These are phyloP conservation scores for Phytophthora rubi DNA, from an alignment of 352 stramenopile species.

Conservation along the genomic window DNA sequence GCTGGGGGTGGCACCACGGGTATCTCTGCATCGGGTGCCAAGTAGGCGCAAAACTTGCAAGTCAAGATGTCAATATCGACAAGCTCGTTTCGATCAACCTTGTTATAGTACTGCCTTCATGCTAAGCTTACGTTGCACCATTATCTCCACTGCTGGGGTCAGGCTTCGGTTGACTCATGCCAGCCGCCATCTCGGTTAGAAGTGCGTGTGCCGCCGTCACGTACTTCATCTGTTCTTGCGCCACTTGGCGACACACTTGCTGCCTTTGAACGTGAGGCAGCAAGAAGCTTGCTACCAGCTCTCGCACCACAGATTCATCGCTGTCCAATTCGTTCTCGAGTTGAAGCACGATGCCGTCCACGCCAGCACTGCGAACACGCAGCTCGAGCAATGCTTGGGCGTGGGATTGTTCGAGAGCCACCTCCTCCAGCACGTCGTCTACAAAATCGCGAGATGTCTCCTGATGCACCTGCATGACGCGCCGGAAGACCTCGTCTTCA, in stretches of 20 bases:
- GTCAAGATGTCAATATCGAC: background rate
- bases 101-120: background rate
- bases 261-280: constrained; percentile 79
- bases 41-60: background rate
- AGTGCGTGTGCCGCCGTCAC: constrained; percentile 64
- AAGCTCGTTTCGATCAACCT: background rate
- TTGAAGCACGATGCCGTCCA: constrained; percentile 58
- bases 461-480: constrained; percentile 80
- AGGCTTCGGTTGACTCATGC: constrained; percentile 24
- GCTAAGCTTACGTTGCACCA: constrained; percentile 6
- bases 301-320: constrained; percentile 73
- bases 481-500: constrained; percentile 84
- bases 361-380: constrained; percentile 48
- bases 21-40: constrained; percentile 9
- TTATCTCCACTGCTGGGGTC: constrained; percentile 8
- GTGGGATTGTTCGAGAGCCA: constrained; percentile 62
- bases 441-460: constrained; percentile 80
- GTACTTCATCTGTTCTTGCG: constrained; percentile 70
- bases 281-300: constrained; percentile 84
- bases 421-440: constrained; percentile 63
- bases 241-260: constrained; percentile 62
- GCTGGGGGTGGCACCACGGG: constrained; percentile 59
- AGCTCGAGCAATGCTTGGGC: constrained; percentile 56
- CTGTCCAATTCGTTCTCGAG: constrained; percentile 56
- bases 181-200: constrained; percentile 51